Base-by-base conservation (phyloP, 73 alveolate species). In the Paramecium tetraurelia region DNA sequence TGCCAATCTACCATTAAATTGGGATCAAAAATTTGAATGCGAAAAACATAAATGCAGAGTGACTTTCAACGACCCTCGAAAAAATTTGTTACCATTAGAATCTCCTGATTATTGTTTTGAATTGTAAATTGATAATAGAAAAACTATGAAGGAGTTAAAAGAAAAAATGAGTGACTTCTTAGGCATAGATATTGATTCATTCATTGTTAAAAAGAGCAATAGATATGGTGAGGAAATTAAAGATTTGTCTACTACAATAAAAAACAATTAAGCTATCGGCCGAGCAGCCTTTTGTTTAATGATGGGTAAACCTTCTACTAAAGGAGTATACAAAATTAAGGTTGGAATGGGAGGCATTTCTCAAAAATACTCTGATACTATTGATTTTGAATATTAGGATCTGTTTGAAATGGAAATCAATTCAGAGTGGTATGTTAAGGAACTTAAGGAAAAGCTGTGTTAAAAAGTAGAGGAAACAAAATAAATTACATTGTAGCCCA, bases 11-110 rank as follows among this genome's bases (percentile, higher is more conserved):
- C 50, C 53, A 22, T 89, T 89, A 33, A 46, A 72, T 36, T 89
- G 94, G 94, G 90, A 89, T 70, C 7, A 6, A 7, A 70, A 89
- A 44, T 70, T 89, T 69, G 94, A 89, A 63, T 41, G 58, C 31
- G 94, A 89, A 44, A 70, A 77, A 33, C 58, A 89, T 71, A 41
- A 63, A 63, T 89, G 94, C 50, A 71, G 48, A 9, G 57, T 89
- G 18, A 24, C 71, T 3, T 89, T 71, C 12, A 89, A 89, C 29
- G 84, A 89, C n/a, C 92, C 89, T 20, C 41, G 77, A 16, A 72
- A 89, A 22, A 14, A 38, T 1, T 36, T 40, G 14, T 14, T 59
- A 7, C 70, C 71, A 8, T 70, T 18, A 24, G 75, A 58, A 41
- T 9, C 71, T 44, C 87, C 94, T 10, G 94, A 89, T n/a, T 29